phyloP scores from a whole-genome alignment of 768 basidiomycete species.

The Rhizopogon sp. region DNA sequence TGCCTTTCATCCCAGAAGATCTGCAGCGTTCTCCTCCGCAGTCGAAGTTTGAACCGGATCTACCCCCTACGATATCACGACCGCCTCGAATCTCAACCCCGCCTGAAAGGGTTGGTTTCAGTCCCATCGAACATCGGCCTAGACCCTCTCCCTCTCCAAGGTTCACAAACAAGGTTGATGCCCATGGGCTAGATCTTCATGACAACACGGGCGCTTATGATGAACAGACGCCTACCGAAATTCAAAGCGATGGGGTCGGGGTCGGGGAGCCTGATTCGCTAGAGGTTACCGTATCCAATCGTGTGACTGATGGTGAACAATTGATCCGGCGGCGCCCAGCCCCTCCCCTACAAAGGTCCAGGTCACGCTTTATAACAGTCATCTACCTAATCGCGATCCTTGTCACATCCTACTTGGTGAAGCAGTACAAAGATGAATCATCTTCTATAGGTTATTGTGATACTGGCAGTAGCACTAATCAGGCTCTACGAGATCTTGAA shows the following conservation, averaged over 20 bases:
- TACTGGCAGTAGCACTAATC: conserved; percentile 55
- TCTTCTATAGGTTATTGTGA: conserved; percentile 75
- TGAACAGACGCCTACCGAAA: conserved; percentile 11
- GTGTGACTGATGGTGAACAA: conserved; percentile 31
- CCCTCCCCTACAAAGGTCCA: conserved; percentile 11
- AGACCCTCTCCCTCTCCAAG: conserved; percentile 10
- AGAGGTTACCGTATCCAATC: conserved; percentile 31
- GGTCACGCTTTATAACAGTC: conserved; percentile 36
- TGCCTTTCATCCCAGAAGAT: conserved; percentile 16
- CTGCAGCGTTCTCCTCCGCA: conserved; percentile 43
- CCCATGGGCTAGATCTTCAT: conserved; percentile 17
- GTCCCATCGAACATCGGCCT: conserved; percentile 14
- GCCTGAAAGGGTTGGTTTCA: conserved; percentile 8
- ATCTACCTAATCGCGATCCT: conserved; percentile 34
- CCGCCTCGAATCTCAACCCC: conserved; percentile 20
- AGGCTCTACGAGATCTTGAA: conserved; percentile 43
- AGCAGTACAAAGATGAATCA: conserved; percentile 64
- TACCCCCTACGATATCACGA: conserved; percentile 35
- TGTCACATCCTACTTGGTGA: conserved; percentile 26
- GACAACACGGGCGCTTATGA: not conserved
- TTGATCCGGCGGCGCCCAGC: conserved; percentile 6
- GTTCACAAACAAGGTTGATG: conserved; percentile 14
- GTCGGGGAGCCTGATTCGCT: conserved; percentile 15
- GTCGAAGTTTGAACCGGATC: conserved; percentile 49
- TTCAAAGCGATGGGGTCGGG: conserved; percentile 10